These are phyloP conservation scores for Licmophora abbreviata DNA, from an alignment of 108 stramenopile genomes.

Conservation along the genomic window DNA sequence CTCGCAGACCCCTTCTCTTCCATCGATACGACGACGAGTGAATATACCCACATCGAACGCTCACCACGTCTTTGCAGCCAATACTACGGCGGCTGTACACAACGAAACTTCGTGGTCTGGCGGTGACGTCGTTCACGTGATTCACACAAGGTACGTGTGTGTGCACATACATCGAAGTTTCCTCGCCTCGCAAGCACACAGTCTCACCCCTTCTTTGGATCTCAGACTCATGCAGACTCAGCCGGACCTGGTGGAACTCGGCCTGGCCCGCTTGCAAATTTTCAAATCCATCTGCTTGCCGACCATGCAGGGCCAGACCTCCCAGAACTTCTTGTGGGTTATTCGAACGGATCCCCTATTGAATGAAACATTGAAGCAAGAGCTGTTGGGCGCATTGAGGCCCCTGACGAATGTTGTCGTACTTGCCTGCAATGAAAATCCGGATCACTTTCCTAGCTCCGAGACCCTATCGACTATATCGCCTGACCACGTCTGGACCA, in stretches of 20 bases:
- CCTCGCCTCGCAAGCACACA: not conserved
- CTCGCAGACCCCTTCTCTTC: too few species aligned
- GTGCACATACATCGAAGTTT: too few species aligned
- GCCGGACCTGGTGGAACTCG: conserved; percentile 31
- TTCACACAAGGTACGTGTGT: conserved; percentile 4
- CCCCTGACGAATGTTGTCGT: conserved; percentile 34
- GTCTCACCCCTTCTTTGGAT: not conserved
- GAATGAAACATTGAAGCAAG: conserved; percentile 6
- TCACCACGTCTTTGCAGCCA: too few species aligned
- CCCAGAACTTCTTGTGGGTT: conserved; percentile 46
- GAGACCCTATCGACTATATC: conserved; percentile 7
- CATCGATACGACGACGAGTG: too few species aligned
- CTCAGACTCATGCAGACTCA: conserved; percentile 58
- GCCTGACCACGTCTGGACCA: conserved; percentile 7
- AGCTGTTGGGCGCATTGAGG: conserved; percentile 22
- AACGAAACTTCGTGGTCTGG: conserved; percentile 3
- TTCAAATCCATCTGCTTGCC: conserved; percentile 61
- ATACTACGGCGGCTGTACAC: too few species aligned
- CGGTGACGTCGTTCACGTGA: conserved; percentile 1
- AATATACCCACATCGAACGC: too few species aligned
- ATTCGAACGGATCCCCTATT: conserved; percentile 28
- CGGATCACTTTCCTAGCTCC: conserved; percentile 21
- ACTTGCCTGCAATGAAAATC: conserved; percentile 33
- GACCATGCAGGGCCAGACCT: conserved; percentile 29
- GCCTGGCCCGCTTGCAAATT: conserved; percentile 33